Evolutionary conservation across 2,329 filamentous ascomycete species (phyloP), one percentile per base, ranked within the genome.

Genomic region (Cordyceps sp.): DNA sequence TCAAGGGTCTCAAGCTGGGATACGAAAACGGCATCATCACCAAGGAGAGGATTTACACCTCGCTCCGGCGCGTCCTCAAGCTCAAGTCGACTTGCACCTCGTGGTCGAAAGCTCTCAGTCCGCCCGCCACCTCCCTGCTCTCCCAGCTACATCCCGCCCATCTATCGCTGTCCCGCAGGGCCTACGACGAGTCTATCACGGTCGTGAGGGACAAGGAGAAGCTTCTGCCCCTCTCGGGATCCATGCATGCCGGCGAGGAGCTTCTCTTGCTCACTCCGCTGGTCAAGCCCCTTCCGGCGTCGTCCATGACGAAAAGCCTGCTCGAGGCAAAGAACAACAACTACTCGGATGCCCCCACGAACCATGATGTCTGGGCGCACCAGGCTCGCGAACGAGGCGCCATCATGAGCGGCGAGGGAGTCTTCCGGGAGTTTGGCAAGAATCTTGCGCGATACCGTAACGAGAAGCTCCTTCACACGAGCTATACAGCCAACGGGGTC

Each of bases 401-500:
- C 39, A 67, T 93, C 15, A 84, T 93, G 77, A 93, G 81, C 42
- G 88, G 88, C 19, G 88, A 96, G 55, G 77, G 81, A 20, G 85
- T 96, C 0, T 96, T 96, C 45, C 69, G 84, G 43, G 85, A 93
- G 48, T 66, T 96, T 17, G 88, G 88, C 2, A 73, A 83, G 43
- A 83, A 82, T 6, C 60, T 96, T n/a, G 86, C 88, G 10, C 69
- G 88, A 32, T 80, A 85, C 40, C 67, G 86, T 16, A 84, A 81
- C 42, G 84, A 86, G 15, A 82, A 90, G 45, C 72, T 94, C 6
- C 61, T 94, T 13, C 85, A 96, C 52, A 93, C 88, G 2, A 94
- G 86, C 10, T 96, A 96, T 48, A 94, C 88, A 0, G 82, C 85
- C 1, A 93, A 93, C 43, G 86, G 86, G 12, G 78, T 96, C 4